phyloP scores from a whole-genome alignment of 2,329 filamentous ascomycete genomes.

The Colletotrichum scovillei region DNA sequence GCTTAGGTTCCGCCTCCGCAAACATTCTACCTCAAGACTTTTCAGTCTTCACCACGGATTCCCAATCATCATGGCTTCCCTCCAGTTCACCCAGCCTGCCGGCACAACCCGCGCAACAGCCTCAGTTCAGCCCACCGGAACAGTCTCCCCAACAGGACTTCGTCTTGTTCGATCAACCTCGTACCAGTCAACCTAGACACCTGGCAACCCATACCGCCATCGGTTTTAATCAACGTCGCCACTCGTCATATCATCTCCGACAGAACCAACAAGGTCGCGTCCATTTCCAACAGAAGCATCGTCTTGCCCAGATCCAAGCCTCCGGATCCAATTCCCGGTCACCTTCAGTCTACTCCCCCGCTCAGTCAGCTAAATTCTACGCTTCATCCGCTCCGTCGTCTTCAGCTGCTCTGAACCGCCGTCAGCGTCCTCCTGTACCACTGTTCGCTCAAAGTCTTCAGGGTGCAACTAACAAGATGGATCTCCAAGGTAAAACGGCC shows the following conservation, averaged over 20 bases:
- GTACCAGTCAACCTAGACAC: slow-evolving; percentile 55
- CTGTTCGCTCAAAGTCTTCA: slow-evolving; percentile 74
- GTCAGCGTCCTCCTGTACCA: slow-evolving; percentile 74
- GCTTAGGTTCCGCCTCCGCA: slow-evolving; percentile 67
- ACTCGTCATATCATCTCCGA: slow-evolving; percentile 56
- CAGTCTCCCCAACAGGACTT: slow-evolving; percentile 75
- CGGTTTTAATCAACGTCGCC: slow-evolving; percentile 52
- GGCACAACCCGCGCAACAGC: slow-evolving; percentile 67
- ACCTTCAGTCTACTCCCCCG: slow-evolving; percentile 61
- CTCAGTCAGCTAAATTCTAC: slow-evolving; percentile 68
- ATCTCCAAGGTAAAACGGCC: slow-evolving; percentile 61
- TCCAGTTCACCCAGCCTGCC: slow-evolving; percentile 73
- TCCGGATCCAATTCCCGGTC: slow-evolving; percentile 64
- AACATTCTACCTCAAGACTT: slow-evolving; percentile 75
- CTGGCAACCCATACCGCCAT: slow-evolving; percentile 45
- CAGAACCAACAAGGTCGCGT: slow-evolving; percentile 54
- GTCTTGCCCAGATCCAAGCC: slow-evolving; percentile 70
- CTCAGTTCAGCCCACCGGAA: slow-evolving; percentile 58
- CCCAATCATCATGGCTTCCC: slow-evolving; percentile 83
- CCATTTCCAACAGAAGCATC: slow-evolving; percentile 61
- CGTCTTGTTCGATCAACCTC: slow-evolving; percentile 76
- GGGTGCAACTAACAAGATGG: slow-evolving; percentile 62
- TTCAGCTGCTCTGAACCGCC: slow-evolving; percentile 65
- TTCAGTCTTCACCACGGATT: slow-evolving; percentile 86
- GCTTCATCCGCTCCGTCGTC: slow-evolving; percentile 74